phyloP scores from a whole-genome alignment of 352 stramenopile genomes.

The Globisporangium okanoganense region DNA sequence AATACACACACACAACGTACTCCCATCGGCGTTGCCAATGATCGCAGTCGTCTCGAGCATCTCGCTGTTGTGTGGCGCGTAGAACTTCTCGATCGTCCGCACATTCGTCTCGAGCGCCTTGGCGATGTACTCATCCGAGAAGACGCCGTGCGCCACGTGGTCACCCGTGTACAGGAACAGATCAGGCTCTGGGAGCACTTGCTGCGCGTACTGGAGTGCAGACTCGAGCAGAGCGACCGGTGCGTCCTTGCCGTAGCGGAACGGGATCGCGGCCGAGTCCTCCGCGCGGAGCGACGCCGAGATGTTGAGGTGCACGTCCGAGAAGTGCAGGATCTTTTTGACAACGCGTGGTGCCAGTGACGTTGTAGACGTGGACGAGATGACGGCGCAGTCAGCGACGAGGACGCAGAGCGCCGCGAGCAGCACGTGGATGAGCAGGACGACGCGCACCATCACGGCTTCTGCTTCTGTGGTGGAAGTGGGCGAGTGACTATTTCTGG shows the following conservation, averaged over 20 bases:
- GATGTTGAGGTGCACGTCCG: slow-evolving; percentile 83
- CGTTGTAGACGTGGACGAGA: neutral
- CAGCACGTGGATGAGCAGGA: neutral
- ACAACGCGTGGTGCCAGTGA: no score
- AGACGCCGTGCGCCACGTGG: slow-evolving; percentile 58
- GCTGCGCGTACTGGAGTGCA: slow-evolving; percentile 55
- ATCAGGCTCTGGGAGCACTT: slow-evolving; percentile 51
- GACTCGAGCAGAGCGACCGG: slow-evolving; percentile 62
- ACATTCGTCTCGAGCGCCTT: slow-evolving; percentile 67
- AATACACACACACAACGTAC: slow-evolving; percentile 26
- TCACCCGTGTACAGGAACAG: slow-evolving; percentile 84
- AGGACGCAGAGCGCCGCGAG: neutral
- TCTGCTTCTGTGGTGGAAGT: no score
- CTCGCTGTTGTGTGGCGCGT: slow-evolving; percentile 25
- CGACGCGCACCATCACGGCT: neutral
- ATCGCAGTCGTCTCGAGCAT: slow-evolving; percentile 65
- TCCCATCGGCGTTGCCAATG: slow-evolving; percentile 71
- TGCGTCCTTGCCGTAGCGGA: slow-evolving; percentile 51
- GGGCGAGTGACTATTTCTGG: no score
- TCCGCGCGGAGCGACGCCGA: slow-evolving; percentile 33
- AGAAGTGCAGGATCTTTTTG: slow-evolving; percentile 77
- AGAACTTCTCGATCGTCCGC: slow-evolving; percentile 65
- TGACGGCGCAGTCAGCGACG: neutral
- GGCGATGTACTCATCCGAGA: slow-evolving; percentile 58
- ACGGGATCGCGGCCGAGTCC: slow-evolving; percentile 35